Conservation (phyloP, 2,329 filamentous ascomycete genomes). For the Escovopsis sp. region DNA sequence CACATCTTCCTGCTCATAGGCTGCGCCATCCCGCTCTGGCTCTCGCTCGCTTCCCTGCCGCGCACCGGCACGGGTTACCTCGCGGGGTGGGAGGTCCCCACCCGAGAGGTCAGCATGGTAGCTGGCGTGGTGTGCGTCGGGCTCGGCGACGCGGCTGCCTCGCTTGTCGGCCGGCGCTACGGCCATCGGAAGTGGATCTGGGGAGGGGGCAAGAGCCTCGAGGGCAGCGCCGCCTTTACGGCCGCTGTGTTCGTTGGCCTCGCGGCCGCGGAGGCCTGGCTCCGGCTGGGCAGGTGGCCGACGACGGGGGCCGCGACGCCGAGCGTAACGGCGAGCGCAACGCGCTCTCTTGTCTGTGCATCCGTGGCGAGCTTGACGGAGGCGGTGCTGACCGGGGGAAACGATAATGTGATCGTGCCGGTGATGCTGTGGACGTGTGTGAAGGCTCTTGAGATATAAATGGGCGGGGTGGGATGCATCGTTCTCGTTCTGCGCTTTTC, state of each 20-base stretch:
- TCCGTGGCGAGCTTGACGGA: constrained; percentile 79
- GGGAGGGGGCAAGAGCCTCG: constrained; percentile 90
- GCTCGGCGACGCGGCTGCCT: constrained; percentile 86
- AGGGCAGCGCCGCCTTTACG: constrained; percentile 73
- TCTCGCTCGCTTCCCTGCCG: constrained; percentile 57
- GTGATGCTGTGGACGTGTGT: constrained; percentile 87
- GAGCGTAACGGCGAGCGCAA: constrained; percentile 23
- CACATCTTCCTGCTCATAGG: constrained; percentile 94
- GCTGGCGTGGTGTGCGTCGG: constrained; percentile 88
- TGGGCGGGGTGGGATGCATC: constrained; percentile 1
- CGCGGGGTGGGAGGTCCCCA: constrained; percentile 58
- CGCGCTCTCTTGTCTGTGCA: constrained; percentile 60
- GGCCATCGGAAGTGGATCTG: constrained; percentile 87
- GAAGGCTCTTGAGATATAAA: constrained; percentile 51
- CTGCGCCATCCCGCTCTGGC: constrained; percentile 88
- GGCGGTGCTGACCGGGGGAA: constrained; percentile 87
- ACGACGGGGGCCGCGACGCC: constrained; percentile 27
- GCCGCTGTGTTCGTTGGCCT: constrained; percentile 64
- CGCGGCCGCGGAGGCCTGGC: constrained; percentile 54
- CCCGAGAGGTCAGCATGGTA: constrained; percentile 75
- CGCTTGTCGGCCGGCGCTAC: constrained; percentile 72
- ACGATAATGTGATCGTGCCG: constrained; percentile 96
- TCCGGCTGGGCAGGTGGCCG: constrained; percentile 62
- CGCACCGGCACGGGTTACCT: constrained; percentile 40
- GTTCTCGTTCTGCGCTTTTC: neutral